Conservation (phyloP, 768 basidiomycete species). For the Rhizopogon vinicolor region DNA sequence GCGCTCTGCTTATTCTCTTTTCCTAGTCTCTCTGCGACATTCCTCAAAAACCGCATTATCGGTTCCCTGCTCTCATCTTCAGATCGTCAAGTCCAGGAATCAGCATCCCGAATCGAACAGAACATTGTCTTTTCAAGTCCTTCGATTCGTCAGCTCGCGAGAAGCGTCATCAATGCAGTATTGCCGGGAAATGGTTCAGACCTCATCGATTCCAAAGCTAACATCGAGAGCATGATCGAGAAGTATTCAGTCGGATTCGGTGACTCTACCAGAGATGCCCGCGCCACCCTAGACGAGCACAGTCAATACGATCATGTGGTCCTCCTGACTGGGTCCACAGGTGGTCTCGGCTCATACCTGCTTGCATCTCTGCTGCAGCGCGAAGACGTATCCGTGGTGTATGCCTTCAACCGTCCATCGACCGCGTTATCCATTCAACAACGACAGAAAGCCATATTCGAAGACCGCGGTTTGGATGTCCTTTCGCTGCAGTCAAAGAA, state of each 20-base stretch:
- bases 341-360: constrained; percentile 31
- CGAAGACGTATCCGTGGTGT: constrained; percentile 17
- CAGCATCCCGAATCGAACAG: background rate
- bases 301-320: constrained; percentile 12
- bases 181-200: background rate
- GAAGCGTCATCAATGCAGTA: background rate
- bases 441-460: constrained; percentile 25
- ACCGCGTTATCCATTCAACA: constrained; percentile 2
- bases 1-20: background rate
- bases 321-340: constrained; percentile 36
- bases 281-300: constrained; percentile 1
- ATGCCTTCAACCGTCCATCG: constrained; percentile 22
- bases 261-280: no score
- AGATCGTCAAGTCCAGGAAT: background rate
- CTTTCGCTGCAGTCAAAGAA: constrained; percentile 22
- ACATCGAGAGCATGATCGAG: constrained; percentile 22
- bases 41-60: background rate
- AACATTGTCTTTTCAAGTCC: background rate
- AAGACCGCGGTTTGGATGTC: constrained; percentile 26
- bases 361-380: constrained; percentile 21
- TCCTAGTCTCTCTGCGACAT: background rate
- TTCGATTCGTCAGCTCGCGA: background rate
- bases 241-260: constrained; percentile 28
- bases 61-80: background rate
- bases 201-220: background rate